Percentiles rank a stretch among this genome's conserved stretches.
These are phyloP conservation scores for Pterocarpus macrocarpus DNA, from an alignment of 306 rosid species.

Conservation along the genomic window DNA sequence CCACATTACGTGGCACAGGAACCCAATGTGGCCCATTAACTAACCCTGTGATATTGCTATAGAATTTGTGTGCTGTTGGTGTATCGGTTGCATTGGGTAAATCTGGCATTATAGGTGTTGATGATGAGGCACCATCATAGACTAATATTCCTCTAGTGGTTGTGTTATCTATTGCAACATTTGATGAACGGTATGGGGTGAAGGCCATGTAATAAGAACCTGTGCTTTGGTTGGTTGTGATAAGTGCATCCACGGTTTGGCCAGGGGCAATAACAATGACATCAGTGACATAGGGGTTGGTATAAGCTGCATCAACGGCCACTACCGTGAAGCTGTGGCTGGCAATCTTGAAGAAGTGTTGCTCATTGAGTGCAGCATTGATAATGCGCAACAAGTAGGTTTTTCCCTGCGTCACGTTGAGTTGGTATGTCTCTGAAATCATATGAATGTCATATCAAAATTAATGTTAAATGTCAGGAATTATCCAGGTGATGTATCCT, in stretches of 20 bases:
- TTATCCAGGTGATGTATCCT: not conserved
- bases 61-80: not conserved
- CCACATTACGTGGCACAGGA: not conserved
- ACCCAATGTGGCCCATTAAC: not conserved
- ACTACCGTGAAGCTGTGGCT: conserved; percentile 70
- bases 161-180: conserved; percentile 31
- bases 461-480: not conserved
- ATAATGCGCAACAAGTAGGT: conserved; percentile 61
- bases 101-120: conserved; percentile 49
- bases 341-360: conserved; percentile 70
- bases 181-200: conserved; percentile 39
- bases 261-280: conserved; percentile 59
- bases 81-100: conserved; percentile 54
- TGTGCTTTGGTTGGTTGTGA: conserved; percentile 50
- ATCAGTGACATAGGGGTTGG: conserved; percentile 53
- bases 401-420: conserved; percentile 56
- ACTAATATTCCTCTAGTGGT: conserved; percentile 53
- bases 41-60: not conserved
- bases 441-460: not conserved
- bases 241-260: conserved; percentile 63
- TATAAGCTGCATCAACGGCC: conserved; percentile 65
- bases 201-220: conserved; percentile 76
- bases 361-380: conserved; percentile 62
- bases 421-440: conserved; percentile 40
- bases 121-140: conserved; percentile 30